phyloP scores from a whole-genome alignment of 768 basidiomycete genomes.

The Hericium erinaceus region DNA sequence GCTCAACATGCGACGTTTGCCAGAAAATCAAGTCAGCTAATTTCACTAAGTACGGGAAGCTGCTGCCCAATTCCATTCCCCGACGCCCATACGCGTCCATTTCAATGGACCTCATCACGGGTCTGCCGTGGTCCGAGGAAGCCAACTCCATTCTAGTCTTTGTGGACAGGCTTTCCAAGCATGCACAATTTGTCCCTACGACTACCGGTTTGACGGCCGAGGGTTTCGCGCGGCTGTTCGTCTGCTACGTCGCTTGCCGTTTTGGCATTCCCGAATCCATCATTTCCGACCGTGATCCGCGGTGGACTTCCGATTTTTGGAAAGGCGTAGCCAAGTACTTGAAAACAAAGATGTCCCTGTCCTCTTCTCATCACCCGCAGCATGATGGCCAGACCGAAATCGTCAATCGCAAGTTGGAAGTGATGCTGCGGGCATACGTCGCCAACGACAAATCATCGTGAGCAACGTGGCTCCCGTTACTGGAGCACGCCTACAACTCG shows the following conservation, averaged over 20 bases:
- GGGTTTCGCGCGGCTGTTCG: constrained; percentile 6
- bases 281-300: background rate
- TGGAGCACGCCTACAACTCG: constrained; percentile 12
- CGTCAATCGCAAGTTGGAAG: constrained; percentile 1
- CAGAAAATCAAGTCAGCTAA: constrained; percentile 7
- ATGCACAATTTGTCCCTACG: constrained; percentile 20
- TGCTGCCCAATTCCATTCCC: constrained; percentile 8
- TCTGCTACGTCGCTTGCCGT: constrained; percentile 1
- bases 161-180: constrained; percentile 21
- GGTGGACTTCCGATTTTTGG: constrained; percentile 2
- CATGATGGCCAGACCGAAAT: constrained; percentile 2
- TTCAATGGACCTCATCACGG: constrained; percentile 5
- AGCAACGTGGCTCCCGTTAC: background rate
- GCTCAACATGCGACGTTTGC: constrained; percentile 8
- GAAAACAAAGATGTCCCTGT: background rate
- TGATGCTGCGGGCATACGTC: background rate
- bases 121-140: constrained; percentile 5
- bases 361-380: background rate
- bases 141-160: constrained; percentile 11
- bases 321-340: background rate
- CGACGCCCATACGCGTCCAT: constrained; percentile 7
- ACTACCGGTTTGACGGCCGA: constrained; percentile 2
- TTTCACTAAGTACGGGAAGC: constrained; percentile 2
- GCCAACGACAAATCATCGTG: background rate
- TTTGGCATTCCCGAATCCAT: constrained; percentile 2